A percentile compares a stretch with the other conserved stretches of the same genome.
Evolutionary conservation across 768 basidiomycete species (phyloP).

Genomic region (Leccinum rimulosum): DNA sequence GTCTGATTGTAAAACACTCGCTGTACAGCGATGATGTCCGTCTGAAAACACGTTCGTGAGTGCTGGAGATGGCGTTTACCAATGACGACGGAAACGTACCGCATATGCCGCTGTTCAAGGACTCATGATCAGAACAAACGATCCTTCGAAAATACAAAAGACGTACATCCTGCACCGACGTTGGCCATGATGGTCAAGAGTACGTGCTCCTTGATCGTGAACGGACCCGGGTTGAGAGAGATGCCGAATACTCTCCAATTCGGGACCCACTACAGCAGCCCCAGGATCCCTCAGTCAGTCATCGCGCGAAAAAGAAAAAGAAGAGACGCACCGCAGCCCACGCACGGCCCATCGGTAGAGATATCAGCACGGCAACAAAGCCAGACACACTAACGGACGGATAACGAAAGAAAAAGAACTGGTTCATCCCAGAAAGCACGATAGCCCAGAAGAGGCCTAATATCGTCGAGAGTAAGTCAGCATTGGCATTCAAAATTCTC

Average conservation of each 20-base stretch:
- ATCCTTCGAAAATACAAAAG: neutral
- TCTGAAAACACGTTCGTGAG: conserved; percentile 28
- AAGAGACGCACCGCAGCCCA: conserved; percentile 45
- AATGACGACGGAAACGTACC: conserved; percentile 9
- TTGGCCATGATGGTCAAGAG: conserved; percentile 69
- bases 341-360: conserved; percentile 63
- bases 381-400: conserved; percentile 41
- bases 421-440: conserved; percentile 73
- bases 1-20: conserved; percentile 62
- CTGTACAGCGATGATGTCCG: conserved; percentile 74
- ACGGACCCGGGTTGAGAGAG: conserved; percentile 71
- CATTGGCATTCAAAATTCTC: neutral
- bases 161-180: conserved; percentile 33
- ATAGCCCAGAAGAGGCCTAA: conserved; percentile 47
- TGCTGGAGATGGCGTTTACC: neutral
- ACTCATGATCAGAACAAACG: neutral
- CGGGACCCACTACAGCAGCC: conserved; percentile 43
- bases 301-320: too few relatives aligned
- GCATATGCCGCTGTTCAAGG: conserved; percentile 46
- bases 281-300: neutral
- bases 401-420: conserved; percentile 74
- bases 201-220: conserved; percentile 72
- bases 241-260: conserved; percentile 51
- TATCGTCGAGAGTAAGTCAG: neutral
- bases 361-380: conserved; percentile 67